Evolutionary conservation across 1,139 yeast genomes (phyloP), one percentile per base, ranked within the genome.

Genomic region (Zygotorulaspora mrakii): DNA sequence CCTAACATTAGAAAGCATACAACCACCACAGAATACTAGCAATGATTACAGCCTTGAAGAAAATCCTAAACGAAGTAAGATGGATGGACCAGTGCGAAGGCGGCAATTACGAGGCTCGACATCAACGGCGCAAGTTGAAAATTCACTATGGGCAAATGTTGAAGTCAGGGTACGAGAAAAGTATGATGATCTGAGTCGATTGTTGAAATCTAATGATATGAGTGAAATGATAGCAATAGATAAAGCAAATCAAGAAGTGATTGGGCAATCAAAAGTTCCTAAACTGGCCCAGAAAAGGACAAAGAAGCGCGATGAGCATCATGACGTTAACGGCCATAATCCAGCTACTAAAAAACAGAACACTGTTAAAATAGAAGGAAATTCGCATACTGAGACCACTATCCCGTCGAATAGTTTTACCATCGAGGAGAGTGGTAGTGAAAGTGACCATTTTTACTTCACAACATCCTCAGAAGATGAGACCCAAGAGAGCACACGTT

Each of bases 391-490:
- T 25, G 29, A 25, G 17, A 11, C 1, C 3, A 22, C 17, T 29
- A 26, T 27, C 35, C 17, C 17, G 9, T 11, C 10, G 12, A 16
- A 22, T 9, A 10, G 10, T 7, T 7, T 20, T 20, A 10, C 17
- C 16, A 21, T 26, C 10, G 31, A 30, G 27, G 38, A 33, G 16
- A 18, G 22, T n/a, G 26, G 32, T 10, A 26, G 18, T n/a, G 39
- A 40, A 8, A 48, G 46, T 7, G 57, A 53, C 37, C 49, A 51
- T 34, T 52, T 43, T 36, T 59, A 55, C 39, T 59, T 54, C 28
- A 57, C 62, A 11, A 51, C 61, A 4, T 57, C 62, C 3, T 57
- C 62, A 1, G 61, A 57, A 21, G 64, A 59, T 14, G 62, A 60
- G 22, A 48, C 40, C 16, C 45, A 39, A 21, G 37, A 33, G 21